Evolutionary conservation across 805 yeast species (phyloP), one percentile per base, ranked within the genome.

Genomic region (Nakazawaea sp.): DNA sequence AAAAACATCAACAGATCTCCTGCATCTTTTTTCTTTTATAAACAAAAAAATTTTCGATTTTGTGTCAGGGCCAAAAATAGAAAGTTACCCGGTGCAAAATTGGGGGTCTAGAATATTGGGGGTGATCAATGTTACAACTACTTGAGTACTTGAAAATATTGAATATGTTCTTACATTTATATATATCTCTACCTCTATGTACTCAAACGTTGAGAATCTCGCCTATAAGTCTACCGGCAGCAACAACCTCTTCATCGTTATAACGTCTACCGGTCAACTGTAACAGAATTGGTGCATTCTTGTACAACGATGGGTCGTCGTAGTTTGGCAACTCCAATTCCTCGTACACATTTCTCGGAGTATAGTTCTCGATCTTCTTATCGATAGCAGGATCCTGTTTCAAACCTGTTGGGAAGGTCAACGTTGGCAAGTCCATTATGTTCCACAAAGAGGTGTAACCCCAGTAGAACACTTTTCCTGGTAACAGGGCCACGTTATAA

Each of bases 391-490:
- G 72, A 53, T 79, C 84, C 50, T 69, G 82, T 45, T 55, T 61
- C 45, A 78, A 57, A 8, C 83, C 76, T 4, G 85, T 70, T 48
- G 82, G 87, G 59, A 75, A 63, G 1, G 69, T 66, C 43, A 79
- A 72, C 27, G 78, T 73, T 29, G 94, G 88, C 50, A 75, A 66
- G 55, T 84, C 94, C 44, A 81, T 56, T 41, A 82, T 52, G 59
- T 83, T 83, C 73, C 77, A 84, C 44, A 81, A 66, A 2, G 87
- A 61, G 5, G 90, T 81, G 64, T 84, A 84, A 3, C 89, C 82
- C 89, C 92, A 84, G 58, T 81, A 81, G 54, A 71, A 73, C 5
- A 81, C 70, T 35, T 64, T 64, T 2, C 57, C 59, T 35, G 50
- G 48, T 17, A 81, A 74, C 30, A 87, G 85, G n/a, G 92, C 86